A percentile compares a stretch with the other conserved stretches of the same genome.
phyloP scores from a whole-genome alignment of 1,139 yeast species.

The Nakaseomyces uthaithaninus region DNA sequence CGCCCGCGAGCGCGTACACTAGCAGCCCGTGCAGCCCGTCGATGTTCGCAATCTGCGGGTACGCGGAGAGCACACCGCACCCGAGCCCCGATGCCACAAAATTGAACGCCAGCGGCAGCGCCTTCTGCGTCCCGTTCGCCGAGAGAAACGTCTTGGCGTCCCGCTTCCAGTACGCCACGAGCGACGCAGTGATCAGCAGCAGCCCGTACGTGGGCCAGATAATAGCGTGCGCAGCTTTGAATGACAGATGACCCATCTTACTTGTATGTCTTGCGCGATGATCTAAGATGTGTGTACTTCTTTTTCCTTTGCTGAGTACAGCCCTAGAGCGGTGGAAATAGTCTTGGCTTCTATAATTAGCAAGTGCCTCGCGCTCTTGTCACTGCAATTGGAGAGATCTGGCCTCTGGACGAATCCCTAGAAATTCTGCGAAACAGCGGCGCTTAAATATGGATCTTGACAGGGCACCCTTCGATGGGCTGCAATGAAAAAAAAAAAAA shows the following conservation, averaged over 20 bases:
- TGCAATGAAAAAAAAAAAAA: too few species aligned
- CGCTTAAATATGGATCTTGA: too few species aligned
- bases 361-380: too few species aligned
- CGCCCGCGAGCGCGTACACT: constrained; percentile 74
- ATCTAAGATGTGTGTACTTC: too few species aligned
- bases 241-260: constrained; percentile 27
- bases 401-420: too few species aligned
- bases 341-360: too few species aligned
- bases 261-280: neutral
- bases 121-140: constrained; percentile 73
- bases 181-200: constrained; percentile 52
- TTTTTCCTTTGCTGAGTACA: too few species aligned
- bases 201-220: constrained; percentile 66
- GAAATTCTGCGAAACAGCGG: too few species aligned
- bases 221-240: constrained; percentile 63
- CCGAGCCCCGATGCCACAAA: constrained; percentile 93
- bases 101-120: constrained; percentile 73
- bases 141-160: constrained; percentile 51
- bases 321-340: too few species aligned
- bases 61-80: constrained; percentile 79
- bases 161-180: constrained; percentile 47
- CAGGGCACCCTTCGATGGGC: too few species aligned
- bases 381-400: too few species aligned
- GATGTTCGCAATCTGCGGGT: constrained; percentile 75
- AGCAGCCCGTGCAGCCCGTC: constrained; percentile 84